A percentile compares a stretch with the other conserved stretches of the same genome.
Conservation (phyloP, 176 grass and related monocot species). For the Saccharum officinarum region DNA sequence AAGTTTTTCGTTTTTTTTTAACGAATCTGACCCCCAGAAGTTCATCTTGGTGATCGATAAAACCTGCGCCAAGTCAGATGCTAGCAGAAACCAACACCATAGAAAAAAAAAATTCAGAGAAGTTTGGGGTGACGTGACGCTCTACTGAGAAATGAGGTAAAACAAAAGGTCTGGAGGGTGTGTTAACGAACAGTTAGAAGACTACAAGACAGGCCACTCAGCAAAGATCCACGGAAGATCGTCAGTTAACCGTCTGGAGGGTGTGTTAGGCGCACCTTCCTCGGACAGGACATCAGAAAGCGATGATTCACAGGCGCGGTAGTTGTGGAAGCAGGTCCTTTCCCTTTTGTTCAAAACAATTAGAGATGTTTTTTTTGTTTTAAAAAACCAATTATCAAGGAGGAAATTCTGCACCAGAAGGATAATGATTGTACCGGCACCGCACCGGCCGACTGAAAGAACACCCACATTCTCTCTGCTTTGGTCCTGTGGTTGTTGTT, state of each 20-base stretch:
- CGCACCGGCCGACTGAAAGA: not conserved
- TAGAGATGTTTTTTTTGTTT: not conserved
- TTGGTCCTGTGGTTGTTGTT: not conserved
- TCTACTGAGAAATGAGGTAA: not conserved
- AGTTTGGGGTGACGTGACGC: not conserved
- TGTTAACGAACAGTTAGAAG: not conserved
- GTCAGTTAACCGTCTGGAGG: slow-evolving; percentile 8
- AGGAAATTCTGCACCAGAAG: not conserved
- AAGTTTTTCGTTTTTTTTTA: no score
- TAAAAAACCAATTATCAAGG: not conserved
- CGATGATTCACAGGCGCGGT: slow-evolving; percentile 27
- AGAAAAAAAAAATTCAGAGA: not conserved
- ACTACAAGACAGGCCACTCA: not conserved
- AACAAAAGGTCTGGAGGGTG: not conserved
- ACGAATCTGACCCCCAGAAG: not conserved
- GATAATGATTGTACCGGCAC: slow-evolving; percentile 2
- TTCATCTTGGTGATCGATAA: not conserved
- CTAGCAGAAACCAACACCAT: not conserved
- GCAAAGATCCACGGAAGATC: slow-evolving; percentile 5
- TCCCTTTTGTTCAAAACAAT: not conserved
- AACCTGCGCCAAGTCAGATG: not conserved
- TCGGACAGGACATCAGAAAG: slow-evolving; percentile 37
- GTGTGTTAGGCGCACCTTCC: slow-evolving; percentile 54
- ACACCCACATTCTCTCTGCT: not conserved
- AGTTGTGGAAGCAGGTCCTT: slow-evolving; percentile 15